Conservation (phyloP, 2,329 filamentous ascomycete species). For the Amphichorda felina region DNA sequence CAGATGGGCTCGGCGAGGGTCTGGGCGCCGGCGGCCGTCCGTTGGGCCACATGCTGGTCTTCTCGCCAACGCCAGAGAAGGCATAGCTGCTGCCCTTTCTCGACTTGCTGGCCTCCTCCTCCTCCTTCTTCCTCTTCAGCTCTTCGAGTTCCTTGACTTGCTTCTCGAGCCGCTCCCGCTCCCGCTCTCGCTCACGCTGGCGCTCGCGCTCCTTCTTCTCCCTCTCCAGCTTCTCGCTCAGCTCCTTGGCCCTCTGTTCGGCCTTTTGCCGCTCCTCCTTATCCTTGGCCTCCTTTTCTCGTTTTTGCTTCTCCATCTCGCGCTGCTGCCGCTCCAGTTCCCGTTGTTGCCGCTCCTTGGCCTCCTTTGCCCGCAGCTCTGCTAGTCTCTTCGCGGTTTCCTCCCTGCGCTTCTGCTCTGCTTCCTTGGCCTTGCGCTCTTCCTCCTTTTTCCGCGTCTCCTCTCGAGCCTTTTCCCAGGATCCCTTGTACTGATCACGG, state of each 20-base stretch:
- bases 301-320: conserved; percentile 27
- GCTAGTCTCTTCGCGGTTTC: conserved; percentile 39
- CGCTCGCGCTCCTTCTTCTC: conserved; percentile 13
- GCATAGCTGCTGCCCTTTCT: conserved; percentile 45
- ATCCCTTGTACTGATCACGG: conserved; percentile 23
- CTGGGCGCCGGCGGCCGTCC: conserved; percentile 34
- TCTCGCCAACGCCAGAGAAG: conserved; percentile 54
- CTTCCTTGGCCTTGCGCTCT: conserved; percentile 48
- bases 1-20: conserved; percentile 17
- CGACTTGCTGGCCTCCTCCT: conserved; percentile 12
- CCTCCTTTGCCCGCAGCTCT: conserved; percentile 45
- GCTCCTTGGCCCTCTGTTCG: conserved; percentile 17
- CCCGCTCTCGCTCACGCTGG: conserved; percentile 15
- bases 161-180: conserved; percentile 21
- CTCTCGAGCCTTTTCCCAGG: conserved; percentile 60
- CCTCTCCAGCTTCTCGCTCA: conserved; percentile 5
- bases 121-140: conserved; percentile 9
- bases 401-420: conserved; percentile 47
- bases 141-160: conserved; percentile 13
- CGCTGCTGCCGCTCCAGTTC: too few species aligned
- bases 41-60: conserved; percentile 58
- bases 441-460: conserved; percentile 53
- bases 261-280: conserved; percentile 16
- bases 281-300: conserved; percentile 30
- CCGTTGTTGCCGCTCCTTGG: conserved; percentile 30